Evolutionary conservation across 495 filamentous ascomycete species (phyloP).

Genomic region (Xylaria bambusicola): DNA sequence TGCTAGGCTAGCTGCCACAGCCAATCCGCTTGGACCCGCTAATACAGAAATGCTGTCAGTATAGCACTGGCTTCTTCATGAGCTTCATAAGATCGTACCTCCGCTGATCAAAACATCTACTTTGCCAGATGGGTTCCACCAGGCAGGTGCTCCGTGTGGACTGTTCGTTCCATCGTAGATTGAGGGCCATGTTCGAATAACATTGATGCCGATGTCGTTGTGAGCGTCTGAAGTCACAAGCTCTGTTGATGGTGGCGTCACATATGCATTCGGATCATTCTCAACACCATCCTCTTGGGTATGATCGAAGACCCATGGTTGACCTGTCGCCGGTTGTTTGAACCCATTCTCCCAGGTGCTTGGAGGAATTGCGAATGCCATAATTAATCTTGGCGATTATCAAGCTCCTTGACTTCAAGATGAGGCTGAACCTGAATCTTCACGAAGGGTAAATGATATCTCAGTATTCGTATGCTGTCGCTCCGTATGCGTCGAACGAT

Average conservation of each 20-base stretch:
- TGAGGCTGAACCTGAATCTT: too few species aligned
- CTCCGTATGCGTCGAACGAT: too few species aligned
- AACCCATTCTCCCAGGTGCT: conserved; percentile 26
- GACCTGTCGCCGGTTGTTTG: conserved; percentile 19
- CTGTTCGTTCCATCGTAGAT: conserved; percentile 30
- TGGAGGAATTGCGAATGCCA: conserved; percentile 21
- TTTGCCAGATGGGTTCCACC: conserved; percentile 31
- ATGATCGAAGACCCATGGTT: conserved; percentile 21
- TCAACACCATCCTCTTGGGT: background rate
- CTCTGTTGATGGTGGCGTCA: conserved; percentile 25
- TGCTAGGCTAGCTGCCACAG: conserved; percentile 31
- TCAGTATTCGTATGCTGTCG: too few species aligned
- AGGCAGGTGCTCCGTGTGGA: conserved; percentile 31
- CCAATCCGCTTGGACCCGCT: conserved; percentile 36
- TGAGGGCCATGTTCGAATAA: conserved; percentile 34
- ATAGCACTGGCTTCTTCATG: background rate
- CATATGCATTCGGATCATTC: conserved; percentile 20
- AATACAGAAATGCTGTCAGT: background rate
- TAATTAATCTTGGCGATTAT: too few species aligned
- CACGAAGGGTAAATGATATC: too few species aligned
- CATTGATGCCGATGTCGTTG: conserved; percentile 27
- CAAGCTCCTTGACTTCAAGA: too few species aligned
- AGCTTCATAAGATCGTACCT: conserved; percentile 20
- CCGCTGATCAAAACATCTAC: conserved; percentile 40
- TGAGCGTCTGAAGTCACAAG: conserved; percentile 23